Evolutionary conservation across 2,329 filamentous ascomycete species (phyloP).

Genomic region (Aspergillus eucalypticola): DNA sequence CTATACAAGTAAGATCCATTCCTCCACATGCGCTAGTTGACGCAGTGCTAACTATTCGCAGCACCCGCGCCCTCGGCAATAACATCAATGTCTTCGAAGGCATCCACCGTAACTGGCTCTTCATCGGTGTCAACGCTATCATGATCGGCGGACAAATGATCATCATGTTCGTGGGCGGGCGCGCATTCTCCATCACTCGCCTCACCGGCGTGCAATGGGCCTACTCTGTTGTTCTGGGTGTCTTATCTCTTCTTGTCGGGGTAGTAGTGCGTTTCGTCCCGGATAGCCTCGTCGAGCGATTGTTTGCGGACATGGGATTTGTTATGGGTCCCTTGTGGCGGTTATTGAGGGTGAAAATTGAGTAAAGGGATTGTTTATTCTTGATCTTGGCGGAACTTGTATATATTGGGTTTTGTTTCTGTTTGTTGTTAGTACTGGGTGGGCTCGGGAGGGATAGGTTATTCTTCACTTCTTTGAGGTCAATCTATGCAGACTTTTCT

Average conservation of each 20-base stretch:
- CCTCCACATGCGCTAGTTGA: too few relatives aligned
- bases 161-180: slow-evolving; percentile 60
- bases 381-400: not conserved
- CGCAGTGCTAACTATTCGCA: slow-evolving; percentile 8
- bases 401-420: not conserved
- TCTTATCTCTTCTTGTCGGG: not conserved
- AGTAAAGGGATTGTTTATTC: not conserved
- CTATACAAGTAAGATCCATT: slow-evolving; percentile 54
- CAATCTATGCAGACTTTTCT: too few relatives aligned
- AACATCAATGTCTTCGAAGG: slow-evolving; percentile 64
- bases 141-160: slow-evolving; percentile 60
- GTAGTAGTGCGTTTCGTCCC: not conserved
- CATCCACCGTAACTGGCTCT: slow-evolving; percentile 58
- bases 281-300: not conserved
- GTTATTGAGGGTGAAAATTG: not conserved
- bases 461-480: too few relatives aligned
- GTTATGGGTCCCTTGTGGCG: not conserved
- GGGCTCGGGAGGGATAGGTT: too few relatives aligned
- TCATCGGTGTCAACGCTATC: slow-evolving; percentile 57
- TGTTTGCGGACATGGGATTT: not conserved
- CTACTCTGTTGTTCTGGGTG: not conserved
- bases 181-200: slow-evolving; percentile 54
- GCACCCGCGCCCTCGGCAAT: slow-evolving; percentile 63
- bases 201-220: slow-evolving; percentile 58
- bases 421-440: too few relatives aligned